A percentile compares a stretch with the other conserved stretches of the same genome.
phyloP scores from a whole-genome alignment of 495 filamentous ascomycete species.

The Chaetomium fimeti region DNA sequence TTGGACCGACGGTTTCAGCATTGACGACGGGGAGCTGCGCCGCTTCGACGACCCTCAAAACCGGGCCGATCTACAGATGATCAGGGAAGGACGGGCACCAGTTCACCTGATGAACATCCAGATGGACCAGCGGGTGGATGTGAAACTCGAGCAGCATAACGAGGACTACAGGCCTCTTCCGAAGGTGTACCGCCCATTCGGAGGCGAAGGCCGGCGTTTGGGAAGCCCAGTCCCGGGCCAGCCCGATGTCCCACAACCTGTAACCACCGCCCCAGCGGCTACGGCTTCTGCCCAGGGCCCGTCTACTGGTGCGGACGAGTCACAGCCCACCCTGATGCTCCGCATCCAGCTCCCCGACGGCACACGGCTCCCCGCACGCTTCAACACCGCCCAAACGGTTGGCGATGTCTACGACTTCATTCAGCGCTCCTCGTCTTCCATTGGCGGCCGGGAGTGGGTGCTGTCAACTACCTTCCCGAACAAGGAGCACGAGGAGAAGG shows the following conservation, averaged over 20 bases:
- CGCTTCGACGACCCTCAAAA: slow-evolving; percentile 87
- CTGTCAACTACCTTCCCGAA: slow-evolving; percentile 95
- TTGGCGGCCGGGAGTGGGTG: slow-evolving; percentile 64
- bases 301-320: slow-evolving; percentile 62
- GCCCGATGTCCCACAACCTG: slow-evolving; percentile 34
- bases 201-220: slow-evolving; percentile 78
- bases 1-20: slow-evolving; percentile 91
- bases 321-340: slow-evolving; percentile 72
- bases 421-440: slow-evolving; percentile 59
- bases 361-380: slow-evolving; percentile 77
- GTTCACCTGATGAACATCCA: slow-evolving; percentile 85
- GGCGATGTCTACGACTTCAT: slow-evolving; percentile 90
- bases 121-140: slow-evolving; percentile 82
- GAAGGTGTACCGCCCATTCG: slow-evolving; percentile 83
- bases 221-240: slow-evolving; percentile 83
- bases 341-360: slow-evolving; percentile 91
- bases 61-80: slow-evolving; percentile 74
- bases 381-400: slow-evolving; percentile 89
- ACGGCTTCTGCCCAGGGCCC: slow-evolving; percentile 39
- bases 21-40: slow-evolving; percentile 90
- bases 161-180: slow-evolving; percentile 81
- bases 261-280: slow-evolving; percentile 44
- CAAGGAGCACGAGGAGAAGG: slow-evolving; percentile 81
- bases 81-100: slow-evolving; percentile 82
- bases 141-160: slow-evolving; percentile 81